Percentiles rank a stretch among this genome's conserved stretches.
These are phyloP conservation scores for Tylopilus subfusipes DNA, from an alignment of 768 basidiomycete species.

Conservation along the genomic window DNA sequence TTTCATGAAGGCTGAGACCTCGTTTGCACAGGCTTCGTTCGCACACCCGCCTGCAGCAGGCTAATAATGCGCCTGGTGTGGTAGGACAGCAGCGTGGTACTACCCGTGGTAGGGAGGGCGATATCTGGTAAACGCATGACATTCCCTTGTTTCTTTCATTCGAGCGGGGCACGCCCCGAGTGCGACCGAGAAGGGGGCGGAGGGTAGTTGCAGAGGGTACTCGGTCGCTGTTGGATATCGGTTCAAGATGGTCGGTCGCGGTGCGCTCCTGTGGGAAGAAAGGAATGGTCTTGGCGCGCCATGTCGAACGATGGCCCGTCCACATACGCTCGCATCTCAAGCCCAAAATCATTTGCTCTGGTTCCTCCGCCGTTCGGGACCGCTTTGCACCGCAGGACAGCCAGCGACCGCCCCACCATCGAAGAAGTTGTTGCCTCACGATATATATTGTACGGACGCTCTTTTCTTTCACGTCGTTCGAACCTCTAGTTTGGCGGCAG, in stretches of 20 bases:
- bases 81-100: constrained; percentile 44
- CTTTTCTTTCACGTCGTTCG: constrained; percentile 55
- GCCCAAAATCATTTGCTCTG: constrained; percentile 7
- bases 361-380: constrained; percentile 17
- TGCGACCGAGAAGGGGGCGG: constrained; percentile 43
- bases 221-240: constrained; percentile 35
- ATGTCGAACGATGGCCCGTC: constrained; percentile 11
- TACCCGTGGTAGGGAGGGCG: constrained; percentile 41
- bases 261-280: constrained; percentile 16
- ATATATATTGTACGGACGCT: constrained; percentile 69
- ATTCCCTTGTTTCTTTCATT: constrained; percentile 32
- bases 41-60: constrained; percentile 77
- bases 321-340: constrained; percentile 20
- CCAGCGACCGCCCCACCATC: constrained; percentile 24
- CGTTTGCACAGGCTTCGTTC: constrained; percentile 68
- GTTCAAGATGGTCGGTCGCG: constrained; percentile 34
- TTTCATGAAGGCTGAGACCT: constrained; percentile 13
- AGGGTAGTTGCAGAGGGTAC: constrained; percentile 32
- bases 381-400: constrained; percentile 17
- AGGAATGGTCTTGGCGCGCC: constrained; percentile 26
- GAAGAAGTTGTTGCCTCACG: constrained; percentile 38
- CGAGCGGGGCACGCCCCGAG: constrained; percentile 40
- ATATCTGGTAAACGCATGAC: constrained; percentile 41
- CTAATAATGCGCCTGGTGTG: constrained; percentile 45
- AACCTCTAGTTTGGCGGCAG: constrained; percentile 27